Base-by-base conservation (phyloP, 164 flowering plant species). In the Chloranthus sessilifolius region DNA sequence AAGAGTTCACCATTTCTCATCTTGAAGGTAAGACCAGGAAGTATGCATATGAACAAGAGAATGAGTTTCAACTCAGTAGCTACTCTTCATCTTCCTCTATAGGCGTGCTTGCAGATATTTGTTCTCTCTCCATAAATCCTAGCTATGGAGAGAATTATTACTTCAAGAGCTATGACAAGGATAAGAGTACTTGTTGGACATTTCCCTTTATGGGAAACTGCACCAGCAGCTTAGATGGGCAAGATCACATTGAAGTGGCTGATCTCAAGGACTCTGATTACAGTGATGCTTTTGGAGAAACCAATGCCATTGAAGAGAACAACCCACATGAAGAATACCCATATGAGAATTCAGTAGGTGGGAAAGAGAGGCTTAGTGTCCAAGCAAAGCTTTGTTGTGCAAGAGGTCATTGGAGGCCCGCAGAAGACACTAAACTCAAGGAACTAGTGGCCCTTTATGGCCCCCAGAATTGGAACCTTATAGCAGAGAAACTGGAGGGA, bases 371-470 rank as follows among this genome's bases (percentile, higher is more conserved):
- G 9, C 67, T 59, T 50, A 58, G 67, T 54, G 80, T 76, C 19
- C 80, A 75, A 50, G 65, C 78, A 1, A 79, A 71, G 51, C 63
- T 72, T 26, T n/a, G n/a, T n/a, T 83, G 80, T 58, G 74, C 81
- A 2, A 78, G 84, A 73, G 91, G 91, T 3, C 91, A 83, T 58
- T 83, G 91, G 91, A 71, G 82, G 41, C 91, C 91, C 29, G 80
- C 81, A 0, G 91, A 83, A 42, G 91, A 83, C 39, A 22, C 70
- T 26, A 78, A 74, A 67, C 84, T 83, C 29, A 83, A 73, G 50
- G 87, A 83, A 38, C 85, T 80, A 52, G 91, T 80, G 0, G 79
- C 79, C 36, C 71, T 74, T 31, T 78, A 73, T 63, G 91, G 91
- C 25, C 91, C 91, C 39, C 91, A 80, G 25, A 83, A 83, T 62